Evolutionary conservation across 2,329 filamentous ascomycete species (phyloP), one percentile per base, ranked within the genome.

Genomic region (Cryphonectria radicalis): DNA sequence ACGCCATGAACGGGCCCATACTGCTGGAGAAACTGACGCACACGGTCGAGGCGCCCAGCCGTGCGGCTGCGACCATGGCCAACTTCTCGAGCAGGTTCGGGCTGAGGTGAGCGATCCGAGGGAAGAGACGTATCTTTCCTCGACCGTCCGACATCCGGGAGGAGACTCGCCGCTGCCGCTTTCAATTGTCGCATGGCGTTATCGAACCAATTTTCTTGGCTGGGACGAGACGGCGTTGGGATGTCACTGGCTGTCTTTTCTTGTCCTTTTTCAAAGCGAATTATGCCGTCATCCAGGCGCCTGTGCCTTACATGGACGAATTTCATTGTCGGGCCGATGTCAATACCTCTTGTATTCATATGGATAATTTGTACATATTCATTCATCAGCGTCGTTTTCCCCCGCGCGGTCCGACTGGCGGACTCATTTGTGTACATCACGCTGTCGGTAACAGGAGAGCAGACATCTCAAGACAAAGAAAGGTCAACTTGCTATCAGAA

Each of bases 1-100:
- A 98, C 82, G 92, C 93, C 67, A 86, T 97, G 79, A 97, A 97
- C 79, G 96, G 95, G 0, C 94, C 95, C 0, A 85, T 93, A 57
- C 80, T 99, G 73, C 82, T 99, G n/a, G 95, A 98, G 83, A 99
- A 99, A 59, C 86, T 94, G 73, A 92, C 90, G 25, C 85, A 89
- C 63, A 86, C 88, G 1, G 84, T 91, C 13, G 88, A 89, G 76
- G 87, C 84, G 71, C 84, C 90, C 19, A 84, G 82, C 68, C 88
- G 88, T 76, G 84, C 85, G 43, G 88, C 91, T 64, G 91, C 92
- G 75, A 86, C 89, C 60, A 88, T 93, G 72, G 86, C 89, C 66
- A 91, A 91, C 72, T 88, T 94, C 76, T 92, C 91, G n/a, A 92
- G 91, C 43, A 87, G 92, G 73, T 93, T 94, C 77, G 92, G 91